phyloP scores from a whole-genome alignment of 78 protist genomes.

The Dictyostelium citrinum region DNA sequence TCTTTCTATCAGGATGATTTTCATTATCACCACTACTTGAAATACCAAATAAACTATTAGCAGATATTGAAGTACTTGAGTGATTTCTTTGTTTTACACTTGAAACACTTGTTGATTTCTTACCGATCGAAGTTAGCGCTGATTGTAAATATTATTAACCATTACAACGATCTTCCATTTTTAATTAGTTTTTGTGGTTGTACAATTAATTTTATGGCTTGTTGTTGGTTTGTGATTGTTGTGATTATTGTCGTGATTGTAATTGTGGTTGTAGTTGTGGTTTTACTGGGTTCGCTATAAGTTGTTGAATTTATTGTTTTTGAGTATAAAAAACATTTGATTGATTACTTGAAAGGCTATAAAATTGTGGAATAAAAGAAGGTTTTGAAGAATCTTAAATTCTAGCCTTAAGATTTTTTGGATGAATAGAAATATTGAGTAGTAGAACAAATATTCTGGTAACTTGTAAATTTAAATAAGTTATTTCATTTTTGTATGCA shows the following conservation, averaged over 20 bases:
- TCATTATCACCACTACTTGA: neutral
- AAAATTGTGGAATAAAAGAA: neutral
- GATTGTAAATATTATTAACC: constrained; percentile 8
- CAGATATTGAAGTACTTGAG: constrained; percentile 13
- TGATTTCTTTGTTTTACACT: constrained; percentile 12
- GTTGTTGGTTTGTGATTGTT: neutral
- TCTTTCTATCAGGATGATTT: constrained; percentile 21
- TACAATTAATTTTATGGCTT: neutral
- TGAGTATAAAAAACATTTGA: neutral
- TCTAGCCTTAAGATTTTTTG: constrained; percentile 39
- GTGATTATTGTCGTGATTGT: neutral
- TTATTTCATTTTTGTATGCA: too few relatives aligned
- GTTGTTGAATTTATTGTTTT: neutral
- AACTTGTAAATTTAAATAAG: too few relatives aligned
- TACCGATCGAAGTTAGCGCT: neutral
- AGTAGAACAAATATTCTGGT: too few relatives aligned
- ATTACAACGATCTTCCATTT: neutral
- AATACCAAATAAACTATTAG: neutral
- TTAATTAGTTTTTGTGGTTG: neutral
- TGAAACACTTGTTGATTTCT: neutral
- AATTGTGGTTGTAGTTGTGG: neutral
- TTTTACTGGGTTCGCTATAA: neutral
- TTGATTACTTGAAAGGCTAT: neutral
- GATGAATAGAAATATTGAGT: constrained; percentile 1
- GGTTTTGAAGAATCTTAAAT: neutral